Conservation (phyloP, 169 alveolate species). For the Cryptosporidium ubiquitum region DNA sequence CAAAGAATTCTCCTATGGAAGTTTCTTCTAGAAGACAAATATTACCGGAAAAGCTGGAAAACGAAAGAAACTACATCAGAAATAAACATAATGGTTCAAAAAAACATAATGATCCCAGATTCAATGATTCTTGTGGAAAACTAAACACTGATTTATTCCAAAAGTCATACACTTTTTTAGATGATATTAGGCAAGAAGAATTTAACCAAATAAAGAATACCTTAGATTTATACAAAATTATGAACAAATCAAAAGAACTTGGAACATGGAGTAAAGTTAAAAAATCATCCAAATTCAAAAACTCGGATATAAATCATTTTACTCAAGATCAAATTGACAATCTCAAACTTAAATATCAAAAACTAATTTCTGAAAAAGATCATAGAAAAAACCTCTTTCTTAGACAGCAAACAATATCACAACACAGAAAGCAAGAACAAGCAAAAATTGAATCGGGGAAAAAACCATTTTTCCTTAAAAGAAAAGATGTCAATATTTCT, state of each 20-base stretch:
- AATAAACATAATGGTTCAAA: constrained; percentile 12
- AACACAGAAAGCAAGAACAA: constrained; percentile 57
- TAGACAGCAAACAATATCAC: constrained; percentile 41
- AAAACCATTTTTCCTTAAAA: constrained; percentile 58
- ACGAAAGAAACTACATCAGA: constrained; percentile 42
- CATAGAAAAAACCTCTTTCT: constrained; percentile 35
- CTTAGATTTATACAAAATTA: constrained; percentile 23
- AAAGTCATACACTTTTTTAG: constrained; percentile 42
- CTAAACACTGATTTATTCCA: constrained; percentile 58
- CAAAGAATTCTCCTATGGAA: constrained; percentile 46
- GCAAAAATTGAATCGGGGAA: constrained; percentile 34
- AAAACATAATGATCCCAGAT: constrained; percentile 42
- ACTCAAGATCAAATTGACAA: constrained; percentile 46
- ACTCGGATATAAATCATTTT: constrained; percentile 20
- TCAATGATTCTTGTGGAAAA: constrained; percentile 66
- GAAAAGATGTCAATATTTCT: constrained; percentile 34
- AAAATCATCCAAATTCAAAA: constrained; percentile 36
- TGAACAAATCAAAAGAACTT: constrained; percentile 45
- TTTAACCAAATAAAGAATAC: constrained; percentile 33
- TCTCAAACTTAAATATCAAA: constrained; percentile 39
- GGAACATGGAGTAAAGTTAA: constrained; percentile 58
- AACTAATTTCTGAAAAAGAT: constrained; percentile 38
- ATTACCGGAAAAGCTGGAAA: constrained; percentile 29
- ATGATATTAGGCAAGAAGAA: constrained; percentile 40
- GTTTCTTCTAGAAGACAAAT: constrained; percentile 58